phyloP scores from a whole-genome alignment of 192 early-diverging fungal genomes.

The Gigaspora rosea region DNA sequence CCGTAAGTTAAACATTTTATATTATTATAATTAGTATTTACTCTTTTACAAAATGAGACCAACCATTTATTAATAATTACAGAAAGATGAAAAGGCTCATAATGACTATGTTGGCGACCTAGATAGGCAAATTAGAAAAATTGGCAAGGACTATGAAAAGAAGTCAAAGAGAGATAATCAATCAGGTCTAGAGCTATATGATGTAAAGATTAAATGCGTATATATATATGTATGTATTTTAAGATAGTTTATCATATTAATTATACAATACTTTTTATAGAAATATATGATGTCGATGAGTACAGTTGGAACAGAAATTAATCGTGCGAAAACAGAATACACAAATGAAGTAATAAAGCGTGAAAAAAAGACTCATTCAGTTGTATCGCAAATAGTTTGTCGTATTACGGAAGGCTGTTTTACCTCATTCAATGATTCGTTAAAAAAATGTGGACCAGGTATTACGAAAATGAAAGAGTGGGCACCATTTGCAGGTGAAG shows the following conservation, averaged over 20 bases:
- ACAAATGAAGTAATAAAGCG: constrained; percentile 36
- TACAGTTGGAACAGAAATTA: constrained; percentile 40
- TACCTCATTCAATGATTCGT: constrained; percentile 38
- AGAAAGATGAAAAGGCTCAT: constrained; percentile 49
- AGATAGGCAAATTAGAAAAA: constrained; percentile 44
- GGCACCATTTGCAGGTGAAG: constrained; percentile 44
- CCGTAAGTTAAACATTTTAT: constrained; percentile 29
- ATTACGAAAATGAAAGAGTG: constrained; percentile 50
- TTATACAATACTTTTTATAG: constrained; percentile 8
- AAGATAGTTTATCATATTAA: neutral
- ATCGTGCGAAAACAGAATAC: constrained; percentile 37
- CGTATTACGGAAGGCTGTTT: constrained; percentile 42
- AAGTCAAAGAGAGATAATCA: constrained; percentile 44
- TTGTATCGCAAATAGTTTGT: constrained; percentile 43
- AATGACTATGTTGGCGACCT: constrained; percentile 42
- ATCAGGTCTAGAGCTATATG: constrained; percentile 40
- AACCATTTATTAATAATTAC: neutral
- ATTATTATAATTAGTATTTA: neutral
- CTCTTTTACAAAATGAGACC: neutral
- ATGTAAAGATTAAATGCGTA: constrained; percentile 30
- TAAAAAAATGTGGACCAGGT: constrained; percentile 44
- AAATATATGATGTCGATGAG: constrained; percentile 44
- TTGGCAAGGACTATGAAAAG: constrained; percentile 45
- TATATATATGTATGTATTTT: neutral
- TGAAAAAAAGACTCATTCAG: constrained; percentile 39